These are phyloP conservation scores for Malus hybrid DNA, from an alignment of 331 rosid genomes.

Conservation along the genomic window DNA sequence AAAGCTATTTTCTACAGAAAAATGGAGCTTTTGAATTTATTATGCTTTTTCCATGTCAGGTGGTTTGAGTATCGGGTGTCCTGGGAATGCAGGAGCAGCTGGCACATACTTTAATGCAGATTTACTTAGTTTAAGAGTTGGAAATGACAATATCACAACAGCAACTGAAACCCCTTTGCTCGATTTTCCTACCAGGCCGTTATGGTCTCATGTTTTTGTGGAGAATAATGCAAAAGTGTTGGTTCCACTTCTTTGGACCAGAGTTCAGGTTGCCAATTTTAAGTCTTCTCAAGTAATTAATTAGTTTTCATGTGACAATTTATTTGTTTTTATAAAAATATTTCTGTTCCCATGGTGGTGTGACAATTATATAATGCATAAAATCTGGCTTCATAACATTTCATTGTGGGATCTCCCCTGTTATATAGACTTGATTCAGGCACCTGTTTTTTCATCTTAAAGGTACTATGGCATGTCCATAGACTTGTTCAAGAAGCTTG, in stretches of 20 bases:
- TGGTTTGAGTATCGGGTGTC: slow-evolving; percentile 89
- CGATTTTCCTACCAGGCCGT: slow-evolving; percentile 79
- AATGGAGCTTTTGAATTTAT: slow-evolving; percentile 8
- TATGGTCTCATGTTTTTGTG: slow-evolving; percentile 97
- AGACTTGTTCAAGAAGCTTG: background rate
- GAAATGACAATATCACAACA: slow-evolving; percentile 91
- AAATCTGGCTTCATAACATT: background rate
- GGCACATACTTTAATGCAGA: slow-evolving; percentile 94
- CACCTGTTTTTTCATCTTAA: background rate
- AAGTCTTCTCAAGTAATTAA: background rate
- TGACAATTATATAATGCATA: background rate
- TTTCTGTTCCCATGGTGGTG: background rate
- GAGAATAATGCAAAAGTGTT: slow-evolving; percentile 94
- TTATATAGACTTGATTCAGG: background rate
- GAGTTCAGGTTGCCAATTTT: slow-evolving; percentile 77
- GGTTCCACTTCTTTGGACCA: slow-evolving; percentile 97
- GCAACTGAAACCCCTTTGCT: slow-evolving; percentile 98
- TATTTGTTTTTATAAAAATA: background rate
- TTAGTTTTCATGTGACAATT: background rate
- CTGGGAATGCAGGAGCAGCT: slow-evolving; percentile 92
- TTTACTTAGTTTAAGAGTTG: slow-evolving; percentile 78
- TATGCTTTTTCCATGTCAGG: slow-evolving; percentile 43
- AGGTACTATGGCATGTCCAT: background rate
- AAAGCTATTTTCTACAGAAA: background rate
- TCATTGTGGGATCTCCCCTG: background rate